These are phyloP conservation scores for Friedmanniomyces simplex DNA, from an alignment of 495 filamentous ascomycete genomes.

Conservation along the genomic window DNA sequence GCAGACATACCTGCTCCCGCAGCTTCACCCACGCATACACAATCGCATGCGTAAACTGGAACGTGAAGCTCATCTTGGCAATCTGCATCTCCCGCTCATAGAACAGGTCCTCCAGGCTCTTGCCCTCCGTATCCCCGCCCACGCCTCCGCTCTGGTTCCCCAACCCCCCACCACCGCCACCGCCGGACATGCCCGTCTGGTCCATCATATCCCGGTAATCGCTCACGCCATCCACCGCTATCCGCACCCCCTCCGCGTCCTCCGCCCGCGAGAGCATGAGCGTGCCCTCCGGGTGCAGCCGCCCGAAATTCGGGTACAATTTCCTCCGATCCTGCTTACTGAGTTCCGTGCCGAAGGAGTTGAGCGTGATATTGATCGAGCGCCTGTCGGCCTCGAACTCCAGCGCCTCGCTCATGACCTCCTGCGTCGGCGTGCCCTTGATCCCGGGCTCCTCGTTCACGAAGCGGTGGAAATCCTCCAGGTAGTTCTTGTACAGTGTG, in stretches of 20 bases:
- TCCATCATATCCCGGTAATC: slow-evolving; percentile 97
- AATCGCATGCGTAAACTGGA: slow-evolving; percentile 90
- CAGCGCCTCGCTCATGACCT: slow-evolving; percentile 89
- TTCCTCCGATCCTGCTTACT: slow-evolving; percentile 90
- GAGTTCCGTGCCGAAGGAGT: slow-evolving; percentile 96
- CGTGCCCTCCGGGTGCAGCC: slow-evolving; percentile 85
- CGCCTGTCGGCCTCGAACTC: slow-evolving; percentile 94
- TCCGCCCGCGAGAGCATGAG: slow-evolving; percentile 92
- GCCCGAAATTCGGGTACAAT: slow-evolving; percentile 85
- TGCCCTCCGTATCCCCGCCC: slow-evolving; percentile 63
- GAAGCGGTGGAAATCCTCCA: slow-evolving; percentile 93
- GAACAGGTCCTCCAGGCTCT: slow-evolving; percentile 93
- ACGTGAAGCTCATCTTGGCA: slow-evolving; percentile 84
- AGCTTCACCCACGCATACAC: slow-evolving; percentile 98
- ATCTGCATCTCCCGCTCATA: slow-evolving; percentile 99
- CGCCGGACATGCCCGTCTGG: slow-evolving; percentile 68
- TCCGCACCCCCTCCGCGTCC: slow-evolving; percentile 82
- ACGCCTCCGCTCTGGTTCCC: slow-evolving; percentile 75
- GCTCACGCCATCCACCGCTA: slow-evolving; percentile 80
- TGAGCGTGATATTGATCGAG: slow-evolving; percentile 98
- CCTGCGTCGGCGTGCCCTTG: slow-evolving; percentile 75
- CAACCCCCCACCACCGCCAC: slow-evolving; percentile 42
- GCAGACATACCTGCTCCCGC: slow-evolving; percentile 73
- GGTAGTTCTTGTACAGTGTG: slow-evolving; percentile 98
- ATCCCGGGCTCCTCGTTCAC: slow-evolving; percentile 79